Evolutionary conservation across 179 eudicot species (phyloP).

Genomic region (Corrigiola litoralis): DNA sequence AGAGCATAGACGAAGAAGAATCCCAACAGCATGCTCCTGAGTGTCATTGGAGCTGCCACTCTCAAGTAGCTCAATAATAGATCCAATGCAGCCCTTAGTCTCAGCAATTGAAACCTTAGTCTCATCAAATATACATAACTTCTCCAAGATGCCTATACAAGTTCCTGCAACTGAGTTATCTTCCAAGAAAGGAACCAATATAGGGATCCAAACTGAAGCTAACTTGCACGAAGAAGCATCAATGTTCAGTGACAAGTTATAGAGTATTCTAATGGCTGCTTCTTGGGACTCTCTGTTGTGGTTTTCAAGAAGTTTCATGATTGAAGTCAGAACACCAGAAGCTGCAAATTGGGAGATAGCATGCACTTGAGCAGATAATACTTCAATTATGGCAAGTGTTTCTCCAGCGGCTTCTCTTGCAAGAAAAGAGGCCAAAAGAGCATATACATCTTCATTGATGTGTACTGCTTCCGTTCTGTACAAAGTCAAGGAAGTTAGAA

Average conservation of each 20-base stretch:
- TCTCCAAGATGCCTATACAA: constrained; percentile 47
- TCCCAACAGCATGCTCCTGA: constrained; percentile 57
- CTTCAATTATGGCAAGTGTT: constrained; percentile 51
- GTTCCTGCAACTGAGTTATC: constrained; percentile 40
- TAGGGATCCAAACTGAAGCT: constrained; percentile 42
- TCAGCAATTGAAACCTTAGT: constrained; percentile 39
- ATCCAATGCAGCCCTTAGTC: constrained; percentile 60
- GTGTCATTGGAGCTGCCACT: constrained; percentile 33
- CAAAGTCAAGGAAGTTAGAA: constrained; percentile 5
- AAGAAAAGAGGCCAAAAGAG: constrained; percentile 52
- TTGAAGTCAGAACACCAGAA: constrained; percentile 36
- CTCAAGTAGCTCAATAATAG: constrained; percentile 58
- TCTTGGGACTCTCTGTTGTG: constrained; percentile 34
- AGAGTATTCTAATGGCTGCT: constrained; percentile 48
- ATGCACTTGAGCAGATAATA: constrained; percentile 30
- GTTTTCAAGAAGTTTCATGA: constrained; percentile 45
- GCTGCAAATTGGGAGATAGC: constrained; percentile 33
- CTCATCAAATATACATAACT: constrained; percentile 39
- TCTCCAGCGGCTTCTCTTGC: constrained; percentile 43
- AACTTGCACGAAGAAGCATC: constrained; percentile 29
- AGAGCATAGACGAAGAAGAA: constrained; percentile 59
- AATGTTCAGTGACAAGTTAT: constrained; percentile 40
- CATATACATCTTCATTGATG: constrained; percentile 42
- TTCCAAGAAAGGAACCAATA: constrained; percentile 45
- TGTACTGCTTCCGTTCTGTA: constrained; percentile 36